A percentile compares a stretch with the other conserved stretches of the same genome.
phyloP scores from a whole-genome alignment of 2,329 filamentous ascomycete species.

The Colletotrichum sp. region DNA sequence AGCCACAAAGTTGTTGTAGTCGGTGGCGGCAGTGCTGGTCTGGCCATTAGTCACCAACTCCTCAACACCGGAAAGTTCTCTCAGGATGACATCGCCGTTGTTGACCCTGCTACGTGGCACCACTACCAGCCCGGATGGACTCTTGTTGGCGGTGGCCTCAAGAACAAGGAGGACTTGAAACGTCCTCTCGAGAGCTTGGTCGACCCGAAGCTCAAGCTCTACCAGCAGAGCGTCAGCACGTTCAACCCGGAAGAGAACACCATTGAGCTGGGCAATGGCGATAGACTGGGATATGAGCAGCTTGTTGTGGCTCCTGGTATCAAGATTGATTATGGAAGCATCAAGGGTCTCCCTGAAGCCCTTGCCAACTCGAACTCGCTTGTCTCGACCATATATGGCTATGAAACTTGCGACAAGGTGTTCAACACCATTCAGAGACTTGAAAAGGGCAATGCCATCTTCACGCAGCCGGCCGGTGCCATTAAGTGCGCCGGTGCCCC shows the following conservation, averaged over 20 bases:
- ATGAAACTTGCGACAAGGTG: slow-evolving; percentile 60
- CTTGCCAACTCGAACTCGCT: slow-evolving; percentile 49
- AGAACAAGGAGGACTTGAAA: slow-evolving; percentile 64
- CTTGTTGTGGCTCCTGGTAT: slow-evolving; percentile 68
- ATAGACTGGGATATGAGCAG: slow-evolving; percentile 66
- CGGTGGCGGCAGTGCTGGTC: slow-evolving; percentile 69
- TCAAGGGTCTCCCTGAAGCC: slow-evolving; percentile 63
- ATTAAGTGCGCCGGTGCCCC: slow-evolving; percentile 68
- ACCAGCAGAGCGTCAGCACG: slow-evolving; percentile 53
- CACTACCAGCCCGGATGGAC: slow-evolving; percentile 76
- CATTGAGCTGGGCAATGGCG: slow-evolving; percentile 59
- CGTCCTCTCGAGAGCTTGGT: slow-evolving; percentile 55
- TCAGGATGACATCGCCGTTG: slow-evolving; percentile 65
- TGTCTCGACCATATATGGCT: slow-evolving; percentile 64
- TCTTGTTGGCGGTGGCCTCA: slow-evolving; percentile 69
- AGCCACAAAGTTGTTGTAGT: slow-evolving; percentile 70
- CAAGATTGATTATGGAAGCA: slow-evolving; percentile 51
- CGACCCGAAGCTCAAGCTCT: slow-evolving; percentile 66
- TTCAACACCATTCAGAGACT: slow-evolving; percentile 53
- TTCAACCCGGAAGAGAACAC: slow-evolving; percentile 63
- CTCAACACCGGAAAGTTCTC: slow-evolving; percentile 62
- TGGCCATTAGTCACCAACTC: slow-evolving; percentile 71
- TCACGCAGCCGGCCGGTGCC: slow-evolving; percentile 63
- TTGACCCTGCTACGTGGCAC: slow-evolving; percentile 68
- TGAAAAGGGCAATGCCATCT: slow-evolving; percentile 57